These are phyloP conservation scores for Fragaria iinumae DNA, from an alignment of 306 rosid species.

Conservation along the genomic window DNA sequence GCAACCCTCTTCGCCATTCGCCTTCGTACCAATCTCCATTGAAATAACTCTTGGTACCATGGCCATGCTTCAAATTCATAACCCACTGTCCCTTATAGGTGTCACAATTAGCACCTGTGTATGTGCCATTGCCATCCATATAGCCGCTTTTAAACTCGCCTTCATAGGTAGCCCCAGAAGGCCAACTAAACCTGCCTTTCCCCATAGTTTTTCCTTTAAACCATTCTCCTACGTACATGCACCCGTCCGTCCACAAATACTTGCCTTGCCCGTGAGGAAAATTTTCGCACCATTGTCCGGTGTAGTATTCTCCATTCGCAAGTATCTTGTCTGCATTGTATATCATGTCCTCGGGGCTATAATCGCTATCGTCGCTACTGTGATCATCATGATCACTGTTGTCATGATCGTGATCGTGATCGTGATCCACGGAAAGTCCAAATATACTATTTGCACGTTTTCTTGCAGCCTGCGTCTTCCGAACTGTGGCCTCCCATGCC, in stretches of 20 bases:
- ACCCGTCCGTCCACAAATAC: slow-evolving; percentile 86
- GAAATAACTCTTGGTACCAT: slow-evolving; percentile 50
- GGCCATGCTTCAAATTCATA: slow-evolving; percentile 81
- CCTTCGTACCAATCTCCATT: slow-evolving; percentile 87
- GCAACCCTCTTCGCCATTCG: slow-evolving; percentile 65
- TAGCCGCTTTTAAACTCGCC: slow-evolving; percentile 80
- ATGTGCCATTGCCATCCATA: slow-evolving; percentile 77
- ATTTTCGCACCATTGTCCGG: slow-evolving; percentile 73
- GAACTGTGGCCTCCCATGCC: slow-evolving; percentile 95
- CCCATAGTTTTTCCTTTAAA: slow-evolving; percentile 71
- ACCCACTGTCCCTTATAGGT: slow-evolving; percentile 77
- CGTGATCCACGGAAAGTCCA: slow-evolving; percentile 41
- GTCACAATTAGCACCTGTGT: slow-evolving; percentile 61
- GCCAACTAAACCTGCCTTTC: slow-evolving; percentile 86
- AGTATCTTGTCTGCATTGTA: slow-evolving; percentile 65
- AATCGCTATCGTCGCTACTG: slow-evolving; percentile 23
- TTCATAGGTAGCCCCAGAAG: slow-evolving; percentile 87
- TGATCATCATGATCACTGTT: slow-evolving; percentile 15
- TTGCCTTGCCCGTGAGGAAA: slow-evolving; percentile 84
- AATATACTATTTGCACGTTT: slow-evolving; percentile 82
- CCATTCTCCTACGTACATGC: slow-evolving; percentile 89
- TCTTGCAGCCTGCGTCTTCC: slow-evolving; percentile 78
- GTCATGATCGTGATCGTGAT: slow-evolving; percentile 34
- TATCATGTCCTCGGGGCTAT: slow-evolving; percentile 26
- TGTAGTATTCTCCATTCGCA: slow-evolving; percentile 84